Evolutionary conservation across 2,329 filamentous ascomycete genomes (phyloP).

Genomic region (Apiospora saccharicola): DNA sequence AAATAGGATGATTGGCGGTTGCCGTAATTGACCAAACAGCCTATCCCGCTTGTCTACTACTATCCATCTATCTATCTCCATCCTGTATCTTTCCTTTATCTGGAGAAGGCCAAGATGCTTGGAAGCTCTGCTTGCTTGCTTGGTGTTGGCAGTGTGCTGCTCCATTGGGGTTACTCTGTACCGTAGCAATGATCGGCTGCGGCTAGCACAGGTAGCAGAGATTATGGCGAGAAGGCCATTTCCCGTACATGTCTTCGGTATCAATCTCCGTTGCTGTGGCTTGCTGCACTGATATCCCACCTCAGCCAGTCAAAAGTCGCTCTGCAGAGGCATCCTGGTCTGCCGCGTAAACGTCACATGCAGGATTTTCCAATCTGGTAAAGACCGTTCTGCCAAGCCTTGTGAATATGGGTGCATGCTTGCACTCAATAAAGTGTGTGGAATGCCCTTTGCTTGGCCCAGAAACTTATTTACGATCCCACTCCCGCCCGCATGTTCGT

Average conservation of each 20-base stretch:
- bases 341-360: constrained; percentile 21
- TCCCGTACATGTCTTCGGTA: constrained; percentile 26
- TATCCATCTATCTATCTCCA: not conserved
- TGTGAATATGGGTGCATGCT: not conserved
- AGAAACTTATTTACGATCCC: not conserved
- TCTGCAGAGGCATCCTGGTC: not conserved
- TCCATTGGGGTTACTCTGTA: constrained; percentile 12
- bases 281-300: constrained; percentile 24
- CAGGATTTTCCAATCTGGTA: constrained; percentile 16
- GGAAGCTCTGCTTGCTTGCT: constrained; percentile 13
- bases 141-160: too few relatives aligned
- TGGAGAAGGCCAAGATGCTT: not conserved
- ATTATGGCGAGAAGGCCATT: constrained; percentile 21
- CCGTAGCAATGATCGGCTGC: constrained; percentile 10
- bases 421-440: not conserved
- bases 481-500: not conserved
- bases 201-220: constrained; percentile 11
- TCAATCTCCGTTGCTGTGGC: constrained; percentile 30
- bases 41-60: not conserved
- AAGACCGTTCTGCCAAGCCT: constrained; percentile 1
- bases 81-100: not conserved
- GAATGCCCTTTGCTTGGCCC: not conserved
- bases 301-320: constrained; percentile 22
- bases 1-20: not conserved
- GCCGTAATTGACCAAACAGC: constrained; percentile 6